phyloP scores from a whole-genome alignment of 192 early-diverging fungal genomes.

The Coemansia sp. region DNA sequence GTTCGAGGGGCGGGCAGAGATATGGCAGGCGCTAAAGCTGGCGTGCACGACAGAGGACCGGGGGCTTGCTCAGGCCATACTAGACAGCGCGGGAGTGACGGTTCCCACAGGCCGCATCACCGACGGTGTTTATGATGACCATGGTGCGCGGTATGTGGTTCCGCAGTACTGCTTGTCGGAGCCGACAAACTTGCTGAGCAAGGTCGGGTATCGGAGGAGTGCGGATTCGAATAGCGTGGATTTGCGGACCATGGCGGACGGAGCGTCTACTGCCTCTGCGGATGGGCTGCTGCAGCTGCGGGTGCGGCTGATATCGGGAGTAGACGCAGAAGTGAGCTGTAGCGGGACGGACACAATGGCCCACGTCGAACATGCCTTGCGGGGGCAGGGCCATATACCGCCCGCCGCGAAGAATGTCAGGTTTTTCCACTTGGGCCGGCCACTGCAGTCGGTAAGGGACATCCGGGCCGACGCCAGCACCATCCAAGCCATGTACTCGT shows the following conservation, averaged over 20 bases:
- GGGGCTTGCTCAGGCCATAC: constrained; percentile 55
- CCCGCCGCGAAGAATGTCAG: constrained; percentile 10
- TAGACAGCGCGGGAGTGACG: constrained; percentile 61
- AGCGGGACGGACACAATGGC: too few relatives aligned
- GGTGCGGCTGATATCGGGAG: too few relatives aligned
- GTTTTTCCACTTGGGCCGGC: constrained; percentile 50
- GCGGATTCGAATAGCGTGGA: too few relatives aligned
- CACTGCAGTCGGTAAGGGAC: too few relatives aligned
- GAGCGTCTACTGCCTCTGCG: too few relatives aligned
- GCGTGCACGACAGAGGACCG: constrained; percentile 51
- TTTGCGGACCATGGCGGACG: too few relatives aligned
- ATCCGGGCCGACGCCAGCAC: too few relatives aligned
- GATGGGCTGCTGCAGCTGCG: too few relatives aligned
- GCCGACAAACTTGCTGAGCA: constrained; percentile 55
- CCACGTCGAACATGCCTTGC: constrained; percentile 19
- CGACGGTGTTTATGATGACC: constrained; percentile 79
- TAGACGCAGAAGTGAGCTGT: constrained; percentile 10
- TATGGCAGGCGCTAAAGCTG: constrained; percentile 70
- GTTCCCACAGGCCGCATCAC: constrained; percentile 63
- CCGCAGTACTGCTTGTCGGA: constrained; percentile 60
- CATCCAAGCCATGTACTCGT: constrained; percentile 19
- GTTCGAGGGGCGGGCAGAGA: constrained; percentile 65
- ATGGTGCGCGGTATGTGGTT: constrained; percentile 63
- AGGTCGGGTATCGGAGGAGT: too few relatives aligned
- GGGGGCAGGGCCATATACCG: constrained; percentile 7